These are phyloP conservation scores for Udeniomyces megalosporus DNA, from an alignment of 768 basidiomycete genomes.

Conservation along the genomic window DNA sequence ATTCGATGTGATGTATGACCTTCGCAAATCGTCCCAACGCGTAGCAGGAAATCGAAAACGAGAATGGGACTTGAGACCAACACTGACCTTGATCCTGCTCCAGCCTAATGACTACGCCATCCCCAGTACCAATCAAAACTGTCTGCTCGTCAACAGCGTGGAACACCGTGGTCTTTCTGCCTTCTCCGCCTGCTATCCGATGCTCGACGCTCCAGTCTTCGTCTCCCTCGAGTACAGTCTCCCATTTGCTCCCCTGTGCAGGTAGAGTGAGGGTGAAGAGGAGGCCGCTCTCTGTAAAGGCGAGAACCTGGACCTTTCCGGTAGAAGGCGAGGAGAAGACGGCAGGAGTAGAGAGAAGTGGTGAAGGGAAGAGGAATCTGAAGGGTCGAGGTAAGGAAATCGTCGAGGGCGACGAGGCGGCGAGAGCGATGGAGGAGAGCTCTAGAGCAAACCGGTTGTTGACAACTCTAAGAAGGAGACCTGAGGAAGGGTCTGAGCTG, in stretches of 20 bases:
- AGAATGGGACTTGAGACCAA: slow-evolving; percentile 2
- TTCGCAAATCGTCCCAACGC: no score
- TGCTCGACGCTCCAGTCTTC: slow-evolving; percentile 47
- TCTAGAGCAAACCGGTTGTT: slow-evolving; percentile 60
- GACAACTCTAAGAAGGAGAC: slow-evolving; percentile 53
- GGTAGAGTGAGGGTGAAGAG: slow-evolving; percentile 59
- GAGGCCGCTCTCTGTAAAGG: slow-evolving; percentile 49
- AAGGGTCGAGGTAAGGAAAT: slow-evolving; percentile 49
- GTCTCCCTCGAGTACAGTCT: slow-evolving; percentile 27
- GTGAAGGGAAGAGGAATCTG: slow-evolving; percentile 60
- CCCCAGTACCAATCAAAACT: slow-evolving; percentile 19
- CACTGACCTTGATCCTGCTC: slow-evolving; percentile 11
- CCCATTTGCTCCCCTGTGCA: not conserved
- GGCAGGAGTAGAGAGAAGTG: slow-evolving; percentile 47
- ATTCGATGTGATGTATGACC: no score
- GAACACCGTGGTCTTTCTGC: slow-evolving; percentile 29
- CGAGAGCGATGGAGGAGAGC: slow-evolving; percentile 43
- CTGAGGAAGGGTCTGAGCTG: not conserved
- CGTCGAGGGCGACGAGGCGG: not conserved
- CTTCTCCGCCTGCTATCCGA: slow-evolving; percentile 39
- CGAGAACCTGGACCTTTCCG: slow-evolving; percentile 45
- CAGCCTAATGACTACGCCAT: slow-evolving; percentile 17
- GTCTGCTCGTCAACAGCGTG: slow-evolving; percentile 18
- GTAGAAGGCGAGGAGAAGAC: slow-evolving; percentile 37
- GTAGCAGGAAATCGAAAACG: not conserved